phyloP scores from a whole-genome alignment of 1,284 basidiomycete species.

The Ustilago esculenta region DNA sequence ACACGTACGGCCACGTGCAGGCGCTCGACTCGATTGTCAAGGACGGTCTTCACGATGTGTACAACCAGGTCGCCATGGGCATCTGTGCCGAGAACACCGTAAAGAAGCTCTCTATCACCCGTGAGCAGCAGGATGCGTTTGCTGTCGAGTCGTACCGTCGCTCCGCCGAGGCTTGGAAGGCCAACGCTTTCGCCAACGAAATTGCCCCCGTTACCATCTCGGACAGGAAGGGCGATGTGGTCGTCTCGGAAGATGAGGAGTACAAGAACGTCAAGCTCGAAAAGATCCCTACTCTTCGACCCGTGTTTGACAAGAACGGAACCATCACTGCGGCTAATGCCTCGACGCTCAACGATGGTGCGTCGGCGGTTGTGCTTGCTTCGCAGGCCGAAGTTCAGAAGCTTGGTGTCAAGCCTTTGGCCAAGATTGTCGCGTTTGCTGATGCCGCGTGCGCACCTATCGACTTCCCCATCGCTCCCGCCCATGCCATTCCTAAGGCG shows the following conservation, averaged over 20 bases:
- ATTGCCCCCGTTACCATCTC: conserved; percentile 78
- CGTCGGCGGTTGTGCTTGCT: conserved; percentile 68
- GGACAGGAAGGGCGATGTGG: conserved; percentile 89
- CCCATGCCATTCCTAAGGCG: conserved; percentile 87
- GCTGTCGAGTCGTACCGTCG: conserved; percentile 94
- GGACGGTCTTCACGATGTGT: conserved; percentile 78
- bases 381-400: conserved; percentile 63
- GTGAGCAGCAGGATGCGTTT: conserved; percentile 71
- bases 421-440: conserved; percentile 76
- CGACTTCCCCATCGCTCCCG: conserved; percentile 95
- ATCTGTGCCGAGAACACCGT: conserved; percentile 68
- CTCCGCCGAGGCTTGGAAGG: conserved; percentile 88
- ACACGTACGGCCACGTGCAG: conserved; percentile 88
- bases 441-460: conserved; percentile 96
- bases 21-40: conserved; percentile 86
- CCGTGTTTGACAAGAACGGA: conserved; percentile 69
- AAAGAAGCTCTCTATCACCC: conserved; percentile 66
- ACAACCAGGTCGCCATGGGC: conserved; percentile 58
- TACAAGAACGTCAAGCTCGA: conserved; percentile 74
- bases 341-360: conserved; percentile 69
- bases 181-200: conserved; percentile 85
- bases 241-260: conserved; percentile 92
- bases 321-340: conserved; percentile 70
- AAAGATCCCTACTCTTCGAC: conserved; percentile 68
- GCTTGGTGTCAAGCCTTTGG: conserved; percentile 67